These are phyloP conservation scores for Postia placenta DNA, from an alignment of 768 basidiomycete genomes.

Conservation along the genomic window DNA sequence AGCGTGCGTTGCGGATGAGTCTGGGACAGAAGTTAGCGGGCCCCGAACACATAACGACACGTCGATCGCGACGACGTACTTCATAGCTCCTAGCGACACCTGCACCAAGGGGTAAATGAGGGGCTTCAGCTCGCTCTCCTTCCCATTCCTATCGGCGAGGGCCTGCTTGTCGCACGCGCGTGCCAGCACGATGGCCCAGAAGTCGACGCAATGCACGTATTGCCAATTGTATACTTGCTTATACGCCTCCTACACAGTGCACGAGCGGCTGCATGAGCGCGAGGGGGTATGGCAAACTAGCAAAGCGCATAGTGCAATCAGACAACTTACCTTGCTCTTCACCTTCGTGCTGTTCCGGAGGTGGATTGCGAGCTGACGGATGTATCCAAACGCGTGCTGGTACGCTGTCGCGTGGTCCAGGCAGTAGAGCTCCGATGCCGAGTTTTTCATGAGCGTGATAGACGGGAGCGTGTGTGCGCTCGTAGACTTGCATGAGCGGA, in stretches of 20 bases:
- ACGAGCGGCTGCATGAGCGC: constrained; percentile 8
- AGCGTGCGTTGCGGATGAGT: constrained; percentile 84
- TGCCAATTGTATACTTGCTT: constrained; percentile 99
- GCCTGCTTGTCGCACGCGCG: constrained; percentile 66
- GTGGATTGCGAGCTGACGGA: constrained; percentile 91
- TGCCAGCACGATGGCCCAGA: constrained; percentile 88
- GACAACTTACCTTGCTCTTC: constrained; percentile 61
- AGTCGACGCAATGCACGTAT: constrained; percentile 92
- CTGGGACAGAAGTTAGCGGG: constrained; percentile 33
- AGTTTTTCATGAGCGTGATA: constrained; percentile 97
- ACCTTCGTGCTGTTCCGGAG: constrained; percentile 88
- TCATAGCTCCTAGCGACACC: constrained; percentile 87
- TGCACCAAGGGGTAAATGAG: constrained; percentile 95
- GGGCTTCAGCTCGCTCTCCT: constrained; percentile 77
- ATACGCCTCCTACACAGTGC: constrained; percentile 65
- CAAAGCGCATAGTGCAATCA: not conserved
- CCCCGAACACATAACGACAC: not conserved
- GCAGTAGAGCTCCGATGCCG: constrained; percentile 88
- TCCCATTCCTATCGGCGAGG: constrained; percentile 41
- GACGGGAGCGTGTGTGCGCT: constrained; percentile 81
- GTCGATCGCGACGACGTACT: constrained; percentile 43
- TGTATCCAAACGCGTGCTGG: constrained; percentile 94
- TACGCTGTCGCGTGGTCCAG: constrained; percentile 71
- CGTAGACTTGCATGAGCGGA: constrained; percentile 83
- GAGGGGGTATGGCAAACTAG: not conserved